Conservation (phyloP, 2,329 filamentous ascomycete genomes). For the Bipolaris gigantea region DNA sequence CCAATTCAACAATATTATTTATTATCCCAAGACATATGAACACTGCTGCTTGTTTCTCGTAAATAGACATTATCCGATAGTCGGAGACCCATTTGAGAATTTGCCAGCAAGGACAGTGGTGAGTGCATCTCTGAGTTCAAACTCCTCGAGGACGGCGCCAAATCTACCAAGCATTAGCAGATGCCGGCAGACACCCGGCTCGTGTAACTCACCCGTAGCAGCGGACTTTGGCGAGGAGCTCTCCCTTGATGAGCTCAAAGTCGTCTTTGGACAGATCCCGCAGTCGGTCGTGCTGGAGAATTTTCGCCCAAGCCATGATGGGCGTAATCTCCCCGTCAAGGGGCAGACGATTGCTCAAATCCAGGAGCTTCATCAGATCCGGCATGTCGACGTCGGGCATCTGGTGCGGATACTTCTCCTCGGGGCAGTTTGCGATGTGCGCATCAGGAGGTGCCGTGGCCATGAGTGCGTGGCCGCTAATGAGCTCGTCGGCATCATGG, state of each 20-base stretch:
- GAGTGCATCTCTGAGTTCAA: slow-evolving; percentile 76
- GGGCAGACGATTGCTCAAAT: slow-evolving; percentile 79
- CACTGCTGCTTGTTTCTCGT: slow-evolving; percentile 6
- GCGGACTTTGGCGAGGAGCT: slow-evolving; percentile 76
- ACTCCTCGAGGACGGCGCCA: slow-evolving; percentile 70
- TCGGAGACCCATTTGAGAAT: slow-evolving; percentile 24
- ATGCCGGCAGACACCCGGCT: background rate
- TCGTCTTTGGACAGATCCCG: slow-evolving; percentile 67
- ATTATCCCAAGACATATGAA: slow-evolving; percentile 14
- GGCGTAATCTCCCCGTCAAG: slow-evolving; percentile 91
- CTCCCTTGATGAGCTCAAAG: slow-evolving; percentile 70
- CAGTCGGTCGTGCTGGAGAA: slow-evolving; percentile 64
- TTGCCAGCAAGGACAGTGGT: slow-evolving; percentile 69
- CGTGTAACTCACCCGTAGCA: slow-evolving; percentile 80
- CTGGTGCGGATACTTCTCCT: slow-evolving; percentile 64
- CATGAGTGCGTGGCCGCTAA: slow-evolving; percentile 92
- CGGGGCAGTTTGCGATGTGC: slow-evolving; percentile 59
- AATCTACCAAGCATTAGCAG: slow-evolving; percentile 52
- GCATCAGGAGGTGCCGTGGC: slow-evolving; percentile 79
- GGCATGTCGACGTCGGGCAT: slow-evolving; percentile 75
- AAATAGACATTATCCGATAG: slow-evolving; percentile 15
- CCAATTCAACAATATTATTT: slow-evolving; percentile 24
- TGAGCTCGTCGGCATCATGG: slow-evolving; percentile 54
- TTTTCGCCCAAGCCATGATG: slow-evolving; percentile 89
- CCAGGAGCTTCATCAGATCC: slow-evolving; percentile 78